Evolutionary conservation across 2,329 filamentous ascomycete species (phyloP), one percentile per base, ranked within the genome.

Genomic region (Aureobasidium sp.): DNA sequence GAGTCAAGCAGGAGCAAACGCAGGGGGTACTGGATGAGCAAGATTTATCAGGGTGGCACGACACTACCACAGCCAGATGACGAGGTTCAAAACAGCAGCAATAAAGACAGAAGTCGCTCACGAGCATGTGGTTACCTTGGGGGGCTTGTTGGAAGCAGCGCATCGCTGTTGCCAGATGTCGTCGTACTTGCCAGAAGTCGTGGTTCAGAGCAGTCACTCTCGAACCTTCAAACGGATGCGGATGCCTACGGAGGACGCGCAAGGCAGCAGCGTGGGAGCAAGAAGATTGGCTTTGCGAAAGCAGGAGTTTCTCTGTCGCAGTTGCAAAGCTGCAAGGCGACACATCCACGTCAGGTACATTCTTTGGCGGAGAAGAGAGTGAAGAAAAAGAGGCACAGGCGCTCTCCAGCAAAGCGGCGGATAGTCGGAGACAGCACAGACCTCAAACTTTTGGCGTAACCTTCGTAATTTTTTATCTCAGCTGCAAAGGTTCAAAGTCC

Each of bases 1-100:
- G 51, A 55, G 37, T 53, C 49, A 25, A 53, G 49, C 49, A 50
- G 30, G n/a, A 50, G 29, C 53, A 57, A 55, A 57, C 53, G 53
- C 39, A 57, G 47, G 47, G 47, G 47, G 29, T 50, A 36, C 21
- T 11, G 47, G n/a, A 50, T 50, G 50, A 54, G 50, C 50, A 54
- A 54, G 50, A 54, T 54, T 39, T n/a, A 1, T 4, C 27, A 4
- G 21, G 30, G 49, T 51, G 49, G 49, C 34, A 51, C 34, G 49
- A 51, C 49, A 51, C 32, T 51, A 36, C 11, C 13, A 29, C 39
- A 8, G 27, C n/a, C 29, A 51, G 49, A 39, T 8, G 48, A 16
- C 9, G n/a, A 25, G 48, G n/a, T 14, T 30, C 13, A n/a, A 16
- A 51, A 39, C 21, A 39, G 25, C 13, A 51, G 21, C 3, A 29